These are phyloP conservation scores for Boletus barrowsii DNA, from an alignment of 768 basidiomycete genomes.

Conservation along the genomic window DNA sequence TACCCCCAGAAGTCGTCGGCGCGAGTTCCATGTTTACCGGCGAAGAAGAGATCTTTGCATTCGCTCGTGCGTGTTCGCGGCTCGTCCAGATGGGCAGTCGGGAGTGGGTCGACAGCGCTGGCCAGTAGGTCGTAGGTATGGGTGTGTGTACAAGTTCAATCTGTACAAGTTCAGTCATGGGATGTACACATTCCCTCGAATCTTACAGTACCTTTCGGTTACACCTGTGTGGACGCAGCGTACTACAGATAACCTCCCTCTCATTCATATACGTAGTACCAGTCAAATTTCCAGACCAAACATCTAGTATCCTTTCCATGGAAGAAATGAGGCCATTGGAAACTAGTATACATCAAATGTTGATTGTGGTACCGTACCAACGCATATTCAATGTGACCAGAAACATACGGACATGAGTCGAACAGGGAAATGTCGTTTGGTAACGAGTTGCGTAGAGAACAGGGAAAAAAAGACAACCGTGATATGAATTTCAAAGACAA, in stretches of 20 bases:
- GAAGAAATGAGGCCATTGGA: background rate
- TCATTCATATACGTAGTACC: background rate
- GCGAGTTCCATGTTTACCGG: constrained; percentile 89
- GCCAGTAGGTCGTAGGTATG: constrained; percentile 11
- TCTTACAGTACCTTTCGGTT: too few relatives aligned
- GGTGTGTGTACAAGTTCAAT: too few relatives aligned
- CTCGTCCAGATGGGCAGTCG: constrained; percentile 88
- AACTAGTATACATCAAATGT: constrained; percentile 27
- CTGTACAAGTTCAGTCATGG: background rate
- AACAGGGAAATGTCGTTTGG: background rate
- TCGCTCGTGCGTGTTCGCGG: constrained; percentile 88
- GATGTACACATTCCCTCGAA: too few relatives aligned
- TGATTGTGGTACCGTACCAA: constrained; percentile 17
- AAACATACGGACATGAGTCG: constrained; percentile 11
- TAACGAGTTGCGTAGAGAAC: background rate
- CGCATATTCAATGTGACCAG: constrained; percentile 12
- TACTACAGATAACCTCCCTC: background rate
- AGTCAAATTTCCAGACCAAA: background rate
- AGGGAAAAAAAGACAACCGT: constrained; percentile 2
- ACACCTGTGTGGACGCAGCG: background rate
- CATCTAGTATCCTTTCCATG: background rate
- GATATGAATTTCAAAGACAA: constrained; percentile 19
- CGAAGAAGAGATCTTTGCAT: constrained; percentile 97
- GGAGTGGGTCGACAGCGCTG: constrained; percentile 68
- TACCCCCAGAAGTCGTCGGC: constrained; percentile 73